Evolutionary conservation across 202 grass and related monocot genomes (phyloP).

Genomic region (Hordeum pubiflorum): DNA sequence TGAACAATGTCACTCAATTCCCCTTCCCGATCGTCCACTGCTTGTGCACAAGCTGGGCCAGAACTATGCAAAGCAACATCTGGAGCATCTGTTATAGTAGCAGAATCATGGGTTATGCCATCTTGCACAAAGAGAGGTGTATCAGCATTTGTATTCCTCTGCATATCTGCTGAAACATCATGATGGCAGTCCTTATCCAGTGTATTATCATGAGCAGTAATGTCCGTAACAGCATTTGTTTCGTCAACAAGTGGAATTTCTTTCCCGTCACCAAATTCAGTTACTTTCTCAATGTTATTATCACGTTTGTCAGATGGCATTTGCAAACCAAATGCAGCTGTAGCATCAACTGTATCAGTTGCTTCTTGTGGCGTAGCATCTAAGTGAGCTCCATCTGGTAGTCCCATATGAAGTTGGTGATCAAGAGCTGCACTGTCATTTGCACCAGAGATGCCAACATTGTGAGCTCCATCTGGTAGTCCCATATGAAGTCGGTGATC

Average conservation of each 20-base stretch:
- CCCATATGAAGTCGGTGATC: conserved; percentile 18
- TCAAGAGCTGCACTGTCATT: conserved; percentile 14
- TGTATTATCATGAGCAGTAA: conserved; percentile 19
- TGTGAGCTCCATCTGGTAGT: neutral
- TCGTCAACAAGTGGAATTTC: conserved; percentile 21
- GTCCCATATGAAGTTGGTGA: conserved; percentile 21
- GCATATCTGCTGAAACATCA: conserved; percentile 39
- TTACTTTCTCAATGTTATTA: conserved; percentile 28
- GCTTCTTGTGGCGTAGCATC: conserved; percentile 2
- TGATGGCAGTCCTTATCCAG: conserved; percentile 20
- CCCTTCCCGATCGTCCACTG: conserved; percentile 20
- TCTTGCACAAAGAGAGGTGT: conserved; percentile 27
- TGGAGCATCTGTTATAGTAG: conserved; percentile 5
- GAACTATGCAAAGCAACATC: conserved; percentile 30
- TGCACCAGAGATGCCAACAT: conserved; percentile 25
- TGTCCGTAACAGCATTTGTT: conserved; percentile 5
- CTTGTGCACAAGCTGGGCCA: conserved; percentile 15
- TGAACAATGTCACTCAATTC: conserved; percentile 31
- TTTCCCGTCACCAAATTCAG: conserved; percentile 10
- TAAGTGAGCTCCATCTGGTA: conserved; percentile 16
- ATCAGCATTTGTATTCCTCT: conserved; percentile 7
- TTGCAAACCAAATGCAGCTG: conserved; percentile 21
- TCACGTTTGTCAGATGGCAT: conserved; percentile 25
- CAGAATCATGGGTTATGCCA: conserved; percentile 18
- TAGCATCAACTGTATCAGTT: neutral